Evolutionary conservation across 2,329 filamentous ascomycete species (phyloP).

Genomic region (Trichoderma simmonsii): DNA sequence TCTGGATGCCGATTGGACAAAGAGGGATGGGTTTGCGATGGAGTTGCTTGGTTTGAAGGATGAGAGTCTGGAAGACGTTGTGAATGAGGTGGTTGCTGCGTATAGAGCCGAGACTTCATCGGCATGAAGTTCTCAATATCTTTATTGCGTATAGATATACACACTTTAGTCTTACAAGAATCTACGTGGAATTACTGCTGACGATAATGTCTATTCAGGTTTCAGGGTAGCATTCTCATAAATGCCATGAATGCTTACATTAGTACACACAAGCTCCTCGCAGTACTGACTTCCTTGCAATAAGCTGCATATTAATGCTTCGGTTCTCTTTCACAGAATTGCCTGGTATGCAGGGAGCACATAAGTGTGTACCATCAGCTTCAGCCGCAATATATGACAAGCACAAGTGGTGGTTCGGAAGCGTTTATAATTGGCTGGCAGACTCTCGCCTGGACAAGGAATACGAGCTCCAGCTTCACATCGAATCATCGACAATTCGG

Average conservation of each 20-base stretch:
- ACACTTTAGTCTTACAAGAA: background rate
- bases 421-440: background rate
- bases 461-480: background rate
- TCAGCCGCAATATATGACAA: background rate
- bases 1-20: constrained; percentile 48
- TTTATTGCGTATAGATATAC: background rate
- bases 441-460: background rate
- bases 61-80: constrained; percentile 43
- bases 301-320: too few species aligned
- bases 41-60: constrained; percentile 44
- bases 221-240: background rate
- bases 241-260: background rate
- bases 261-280: background rate
- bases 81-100: constrained; percentile 35
- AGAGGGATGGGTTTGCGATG: constrained; percentile 45
- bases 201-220: background rate
- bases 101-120: constrained; percentile 6
- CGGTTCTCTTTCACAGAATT: background rate
- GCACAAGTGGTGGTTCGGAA: background rate
- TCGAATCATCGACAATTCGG: background rate
- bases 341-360: background rate
- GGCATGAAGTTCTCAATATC: background rate
- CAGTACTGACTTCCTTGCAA: background rate
- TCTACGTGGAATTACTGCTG: background rate
- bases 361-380: background rate